Conservation (phyloP, 2,329 filamentous ascomycete species). For the Microascus cirrosus region DNA sequence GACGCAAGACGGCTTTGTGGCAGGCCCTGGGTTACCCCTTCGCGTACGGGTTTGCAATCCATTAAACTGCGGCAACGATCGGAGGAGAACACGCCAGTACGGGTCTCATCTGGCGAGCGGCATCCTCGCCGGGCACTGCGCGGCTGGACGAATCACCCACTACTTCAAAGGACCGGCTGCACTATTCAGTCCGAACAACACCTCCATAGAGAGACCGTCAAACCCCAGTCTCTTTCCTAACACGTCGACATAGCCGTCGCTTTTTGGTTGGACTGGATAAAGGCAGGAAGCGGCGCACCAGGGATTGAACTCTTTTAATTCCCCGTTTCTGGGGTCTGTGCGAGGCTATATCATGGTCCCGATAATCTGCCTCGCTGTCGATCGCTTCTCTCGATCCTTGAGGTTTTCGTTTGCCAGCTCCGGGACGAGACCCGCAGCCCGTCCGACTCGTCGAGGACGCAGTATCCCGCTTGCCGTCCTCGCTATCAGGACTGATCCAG, state of each 20-base stretch:
- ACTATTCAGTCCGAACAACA: neutral
- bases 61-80: neutral
- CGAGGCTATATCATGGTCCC: neutral
- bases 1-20: no score
- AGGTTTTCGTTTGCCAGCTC: neutral
- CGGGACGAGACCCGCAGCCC: neutral
- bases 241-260: conserved; percentile 1
- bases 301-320: neutral
- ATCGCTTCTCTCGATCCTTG: neutral
- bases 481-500: neutral
- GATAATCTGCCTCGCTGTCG: neutral
- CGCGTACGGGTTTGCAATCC: neutral
- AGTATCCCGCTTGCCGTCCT: neutral
- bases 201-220: no score
- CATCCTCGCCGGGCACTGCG: neutral
- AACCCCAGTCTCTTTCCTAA: neutral
- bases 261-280: conserved; percentile 3
- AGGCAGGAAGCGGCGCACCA: neutral
- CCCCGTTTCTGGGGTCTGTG: neutral
- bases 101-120: neutral
- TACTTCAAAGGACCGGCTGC: neutral
- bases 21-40: neutral
- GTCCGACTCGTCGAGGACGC: neutral
- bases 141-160: neutral
- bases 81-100: neutral